Base-by-base conservation (phyloP, 305 asterid species). In the Solanum aculeatissimum region DNA sequence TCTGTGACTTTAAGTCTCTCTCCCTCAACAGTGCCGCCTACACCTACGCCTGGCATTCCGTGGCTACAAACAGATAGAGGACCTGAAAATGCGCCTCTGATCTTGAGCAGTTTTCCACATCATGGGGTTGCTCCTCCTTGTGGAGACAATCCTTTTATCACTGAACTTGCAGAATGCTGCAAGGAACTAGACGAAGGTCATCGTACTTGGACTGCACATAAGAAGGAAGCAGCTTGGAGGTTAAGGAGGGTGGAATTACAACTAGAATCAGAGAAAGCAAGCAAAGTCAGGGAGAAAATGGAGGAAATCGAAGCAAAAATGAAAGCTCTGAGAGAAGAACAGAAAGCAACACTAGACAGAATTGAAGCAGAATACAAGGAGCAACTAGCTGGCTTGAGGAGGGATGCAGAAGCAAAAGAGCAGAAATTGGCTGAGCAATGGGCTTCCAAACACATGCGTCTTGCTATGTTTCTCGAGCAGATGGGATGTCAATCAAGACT, bases 391-490 rank as follows among this genome's bases (percentile, higher is more conserved):
- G 95, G 96, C 7, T 65, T 96, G 88, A 90, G 97, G 85, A 88
- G 96, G 79, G 99, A 96, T 69, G 98, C 98, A 0, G 98, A 96
- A 71, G 89, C 89, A 18, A 96, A 95, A 84, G 98, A 96, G 88
- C 98, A 93, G 91, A 95, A 96, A 82, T 81, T 95, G 87, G 95
- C 97, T 0, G 98, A 95, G 88, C 98, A 93, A 60, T 96, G 98
- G 98, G 91, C 95, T 1, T 92, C 95, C 0, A 96, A 92, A 89
- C 97, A 96, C 86, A 7, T 85, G 1, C 96, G 93, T 51, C 88
- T 96, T 32, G 86, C 92, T 0, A 91, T 87, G 89, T 91, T 93
- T 83, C 92, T 96, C 15, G 97, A 96, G 86, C 98, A 93, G 86
- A 90, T 91, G 89, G 97, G 97, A 9, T 91, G 92, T 25, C 87